A percentile compares a stretch with the other conserved stretches of the same genome.
Conservation (phyloP, 2,329 filamentous ascomycete genomes). For the Botrytis sinoallii region DNA sequence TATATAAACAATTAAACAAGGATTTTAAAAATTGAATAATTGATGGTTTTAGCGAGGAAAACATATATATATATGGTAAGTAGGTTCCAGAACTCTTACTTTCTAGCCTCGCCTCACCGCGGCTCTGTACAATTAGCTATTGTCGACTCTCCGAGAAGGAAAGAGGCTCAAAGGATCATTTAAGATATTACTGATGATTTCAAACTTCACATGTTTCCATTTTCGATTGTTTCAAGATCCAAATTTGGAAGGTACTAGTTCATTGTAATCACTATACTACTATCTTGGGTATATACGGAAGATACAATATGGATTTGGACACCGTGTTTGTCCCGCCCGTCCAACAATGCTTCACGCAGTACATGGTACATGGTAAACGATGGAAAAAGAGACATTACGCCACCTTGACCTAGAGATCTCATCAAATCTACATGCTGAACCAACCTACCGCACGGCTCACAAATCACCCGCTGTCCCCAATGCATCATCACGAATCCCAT, state of each 20-base stretch:
- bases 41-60: too few relatives aligned
- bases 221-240: slow-evolving; percentile 16
- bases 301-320: slow-evolving; percentile 2
- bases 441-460: slow-evolving; percentile 4
- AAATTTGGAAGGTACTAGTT: slow-evolving; percentile 14
- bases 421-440: background rate
- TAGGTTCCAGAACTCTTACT: too few relatives aligned
- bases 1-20: too few relatives aligned
- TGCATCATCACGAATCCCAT: slow-evolving; percentile 5
- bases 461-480: slow-evolving; percentile 2
- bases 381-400: slow-evolving; percentile 13
- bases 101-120: background rate
- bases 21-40: too few relatives aligned
- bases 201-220: slow-evolving; percentile 6
- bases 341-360: background rate
- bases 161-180: slow-evolving; percentile 18
- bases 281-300: background rate
- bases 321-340: background rate
- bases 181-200: slow-evolving; percentile 17
- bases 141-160: background rate
- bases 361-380: background rate
- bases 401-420: slow-evolving; percentile 9
- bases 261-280: background rate
- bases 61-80: too few relatives aligned
- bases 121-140: background rate